phyloP scores from a whole-genome alignment of 257 asterid genomes.

The Gentiana straminea region DNA sequence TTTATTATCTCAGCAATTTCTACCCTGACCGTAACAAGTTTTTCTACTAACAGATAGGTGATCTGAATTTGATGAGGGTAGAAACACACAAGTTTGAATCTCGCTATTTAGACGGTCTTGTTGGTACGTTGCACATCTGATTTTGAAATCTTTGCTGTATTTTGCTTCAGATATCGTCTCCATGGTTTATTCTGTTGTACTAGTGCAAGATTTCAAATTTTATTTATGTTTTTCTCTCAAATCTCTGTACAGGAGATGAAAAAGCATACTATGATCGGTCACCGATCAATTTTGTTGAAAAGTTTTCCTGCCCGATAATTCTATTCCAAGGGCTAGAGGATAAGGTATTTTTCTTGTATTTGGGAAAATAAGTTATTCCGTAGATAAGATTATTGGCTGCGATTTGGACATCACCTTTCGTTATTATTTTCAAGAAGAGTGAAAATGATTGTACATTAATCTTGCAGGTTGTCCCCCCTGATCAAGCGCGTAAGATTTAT shows the following conservation, averaged over 20 bases:
- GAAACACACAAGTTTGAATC: constrained; percentile 94
- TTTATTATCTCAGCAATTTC: neutral
- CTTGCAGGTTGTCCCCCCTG: constrained; percentile 73
- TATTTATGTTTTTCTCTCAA: neutral
- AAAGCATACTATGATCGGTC: constrained; percentile 57
- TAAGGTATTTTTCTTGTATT: constrained; percentile 36
- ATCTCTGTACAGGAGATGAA: constrained; percentile 40
- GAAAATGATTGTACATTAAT: too few relatives aligned
- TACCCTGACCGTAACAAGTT: neutral
- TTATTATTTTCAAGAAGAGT: too few relatives aligned
- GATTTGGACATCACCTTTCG: too few relatives aligned
- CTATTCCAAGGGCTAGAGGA: constrained; percentile 92
- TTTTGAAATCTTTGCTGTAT: neutral
- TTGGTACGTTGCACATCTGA: constrained; percentile 35
- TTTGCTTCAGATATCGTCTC: constrained; percentile 1
- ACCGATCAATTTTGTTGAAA: constrained; percentile 70
- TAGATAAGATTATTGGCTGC: too few relatives aligned
- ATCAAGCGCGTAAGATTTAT: constrained; percentile 85
- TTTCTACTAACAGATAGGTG: constrained; percentile 58
- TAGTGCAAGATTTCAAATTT: constrained; percentile 5
- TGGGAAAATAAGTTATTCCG: too few relatives aligned
- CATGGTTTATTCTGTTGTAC: neutral
- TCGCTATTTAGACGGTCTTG: constrained; percentile 72
- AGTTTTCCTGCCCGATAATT: constrained; percentile 79
- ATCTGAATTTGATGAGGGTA: constrained; percentile 52